Evolutionary conservation across 1,284 basidiomycete species (phyloP).

Genomic region (Macrocybe sp.): DNA sequence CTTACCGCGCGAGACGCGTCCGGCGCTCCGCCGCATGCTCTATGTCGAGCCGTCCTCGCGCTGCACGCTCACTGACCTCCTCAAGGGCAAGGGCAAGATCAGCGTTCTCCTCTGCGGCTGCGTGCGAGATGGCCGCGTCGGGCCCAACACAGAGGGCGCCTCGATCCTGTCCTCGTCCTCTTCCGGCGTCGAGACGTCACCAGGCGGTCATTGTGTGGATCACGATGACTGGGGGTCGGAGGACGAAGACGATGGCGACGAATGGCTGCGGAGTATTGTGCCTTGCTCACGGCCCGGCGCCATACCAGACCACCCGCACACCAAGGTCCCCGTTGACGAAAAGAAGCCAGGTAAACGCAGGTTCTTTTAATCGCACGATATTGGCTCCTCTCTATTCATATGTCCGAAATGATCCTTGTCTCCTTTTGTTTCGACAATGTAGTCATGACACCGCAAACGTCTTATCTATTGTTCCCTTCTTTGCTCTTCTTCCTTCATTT

Average conservation of each 20-base stretch:
- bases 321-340: conserved; percentile 67
- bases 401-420: neutral
- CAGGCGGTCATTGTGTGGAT: conserved; percentile 46
- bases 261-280: conserved; percentile 73
- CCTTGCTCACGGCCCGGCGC: conserved; percentile 58
- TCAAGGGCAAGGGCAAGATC: conserved; percentile 76
- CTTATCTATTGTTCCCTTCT: conserved; percentile 4
- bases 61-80: conserved; percentile 90
- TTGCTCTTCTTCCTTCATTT: conserved; percentile 2
- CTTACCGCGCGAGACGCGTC: conserved; percentile 87
- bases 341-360: conserved; percentile 69
- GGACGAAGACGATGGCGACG: conserved; percentile 70
- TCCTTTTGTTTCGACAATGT: conserved; percentile 1
- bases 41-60: conserved; percentile 85
- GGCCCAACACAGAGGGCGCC: conserved; percentile 17
- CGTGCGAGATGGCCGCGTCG: conserved; percentile 20
- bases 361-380: conserved; percentile 49
- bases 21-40: conserved; percentile 91
- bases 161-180: too few species aligned
- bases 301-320: conserved; percentile 55
- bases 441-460: neutral
- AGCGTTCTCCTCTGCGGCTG: conserved; percentile 81
- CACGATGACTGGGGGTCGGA: conserved; percentile 59
- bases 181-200: conserved; percentile 20
- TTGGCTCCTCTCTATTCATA: too few species aligned